Conservation (phyloP, 2,329 filamentous ascomycete genomes). For the Fusarium sulawesiense region DNA sequence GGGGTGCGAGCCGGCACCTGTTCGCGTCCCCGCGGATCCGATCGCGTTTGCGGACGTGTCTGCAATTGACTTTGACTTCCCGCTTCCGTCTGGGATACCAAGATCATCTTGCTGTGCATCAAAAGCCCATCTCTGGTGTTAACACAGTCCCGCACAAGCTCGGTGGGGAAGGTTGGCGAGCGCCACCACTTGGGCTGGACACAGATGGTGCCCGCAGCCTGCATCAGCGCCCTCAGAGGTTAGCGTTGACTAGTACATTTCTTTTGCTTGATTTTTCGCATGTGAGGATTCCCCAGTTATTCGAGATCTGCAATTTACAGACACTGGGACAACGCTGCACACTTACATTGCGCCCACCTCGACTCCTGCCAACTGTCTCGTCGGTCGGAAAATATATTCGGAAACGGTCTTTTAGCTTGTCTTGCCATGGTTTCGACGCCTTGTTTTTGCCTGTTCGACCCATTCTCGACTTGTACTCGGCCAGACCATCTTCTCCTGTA, state of each 20-base stretch:
- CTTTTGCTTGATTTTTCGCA: slow-evolving; percentile 27
- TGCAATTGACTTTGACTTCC: slow-evolving; percentile 25
- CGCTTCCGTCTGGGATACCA: slow-evolving; percentile 52
- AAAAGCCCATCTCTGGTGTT: slow-evolving; percentile 78
- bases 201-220: slow-evolving; percentile 86
- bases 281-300: slow-evolving; percentile 34
- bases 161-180: slow-evolving; percentile 73
- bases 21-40: slow-evolving; percentile 26
- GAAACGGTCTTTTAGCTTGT: slow-evolving; percentile 62
- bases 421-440: slow-evolving; percentile 34
- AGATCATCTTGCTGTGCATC: slow-evolving; percentile 86
- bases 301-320: slow-evolving; percentile 22
- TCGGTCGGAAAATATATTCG: slow-evolving; percentile 85
- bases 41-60: slow-evolving; percentile 24
- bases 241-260: slow-evolving; percentile 35
- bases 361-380: slow-evolving; percentile 73
- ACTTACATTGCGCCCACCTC: slow-evolving; percentile 67
- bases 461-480: slow-evolving; percentile 57
- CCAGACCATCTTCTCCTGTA: slow-evolving; percentile 55
- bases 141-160: slow-evolving; percentile 79
- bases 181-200: slow-evolving; percentile 80
- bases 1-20: slow-evolving; percentile 10
- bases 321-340: slow-evolving; percentile 10
- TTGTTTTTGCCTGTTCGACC: slow-evolving; percentile 46
- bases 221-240: slow-evolving; percentile 51